Evolutionary conservation across 1,284 basidiomycete genomes (phyloP).

Genomic region (Rugosomyces carneus): DNA sequence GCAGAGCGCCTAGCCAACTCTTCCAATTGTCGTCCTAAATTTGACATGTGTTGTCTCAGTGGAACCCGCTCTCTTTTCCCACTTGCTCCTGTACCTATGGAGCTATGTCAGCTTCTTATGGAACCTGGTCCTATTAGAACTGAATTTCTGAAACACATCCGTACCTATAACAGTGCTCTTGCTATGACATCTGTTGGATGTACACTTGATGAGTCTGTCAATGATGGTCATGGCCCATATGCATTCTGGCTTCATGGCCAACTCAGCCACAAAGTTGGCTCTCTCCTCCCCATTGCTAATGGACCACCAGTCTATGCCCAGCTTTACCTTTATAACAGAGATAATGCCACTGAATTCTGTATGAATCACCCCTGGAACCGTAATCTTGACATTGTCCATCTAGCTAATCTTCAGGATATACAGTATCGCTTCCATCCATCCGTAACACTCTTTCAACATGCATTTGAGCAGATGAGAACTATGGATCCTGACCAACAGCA

Average conservation of each 20-base stretch:
- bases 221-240: constrained; percentile 5
- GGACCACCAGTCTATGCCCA: constrained; percentile 29
- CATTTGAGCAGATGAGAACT: constrained; percentile 24
- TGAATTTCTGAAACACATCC: background rate
- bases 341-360: constrained; percentile 3
- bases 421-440: constrained; percentile 25
- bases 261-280: constrained; percentile 29
- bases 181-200: constrained; percentile 1
- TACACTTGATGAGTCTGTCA: constrained; percentile 1
- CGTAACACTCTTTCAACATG: constrained; percentile 23
- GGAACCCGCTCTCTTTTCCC: background rate
- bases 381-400: constrained; percentile 16
- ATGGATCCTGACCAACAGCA: background rate
- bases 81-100: background rate
- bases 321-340: constrained; percentile 33
- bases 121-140: background rate
- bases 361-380: constrained; percentile 16
- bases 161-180: background rate
- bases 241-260: constrained; percentile 33
- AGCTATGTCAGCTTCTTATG: background rate
- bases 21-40: background rate
- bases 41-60: background rate
- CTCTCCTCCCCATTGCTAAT: constrained; percentile 22
- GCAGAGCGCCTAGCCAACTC: background rate
- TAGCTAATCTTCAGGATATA: constrained; percentile 24